phyloP scores from a whole-genome alignment of 768 basidiomycete species.

The Leccinum rimulosum region DNA sequence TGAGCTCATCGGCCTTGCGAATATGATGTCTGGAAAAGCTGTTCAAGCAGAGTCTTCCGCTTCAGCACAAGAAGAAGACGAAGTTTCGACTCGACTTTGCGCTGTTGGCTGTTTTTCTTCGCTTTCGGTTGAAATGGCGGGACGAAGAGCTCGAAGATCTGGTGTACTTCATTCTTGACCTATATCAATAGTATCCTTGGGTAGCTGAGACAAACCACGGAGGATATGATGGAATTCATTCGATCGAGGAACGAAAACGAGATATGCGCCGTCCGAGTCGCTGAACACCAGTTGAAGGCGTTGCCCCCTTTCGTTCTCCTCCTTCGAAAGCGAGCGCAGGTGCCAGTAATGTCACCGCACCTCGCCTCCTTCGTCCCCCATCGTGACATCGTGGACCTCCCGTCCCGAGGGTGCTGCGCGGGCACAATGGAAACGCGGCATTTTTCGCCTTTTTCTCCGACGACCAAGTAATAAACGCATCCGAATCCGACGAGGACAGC shows the following conservation, averaged over 20 bases:
- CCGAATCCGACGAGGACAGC: conserved; percentile 10
- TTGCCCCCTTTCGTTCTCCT: not conserved
- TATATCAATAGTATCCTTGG: conserved; percentile 74
- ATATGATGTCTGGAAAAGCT: conserved; percentile 62
- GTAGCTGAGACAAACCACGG: too few species aligned
- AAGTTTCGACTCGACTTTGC: conserved; percentile 64
- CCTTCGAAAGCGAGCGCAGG: not conserved
- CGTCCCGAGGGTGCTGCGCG: conserved; percentile 8
- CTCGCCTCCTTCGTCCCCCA: not conserved
- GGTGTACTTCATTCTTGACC: conserved; percentile 88
- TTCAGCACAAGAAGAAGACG: conserved; percentile 58
- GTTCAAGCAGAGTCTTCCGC: conserved; percentile 62
- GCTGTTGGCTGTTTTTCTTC: conserved; percentile 86
- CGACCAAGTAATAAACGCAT: conserved; percentile 16
- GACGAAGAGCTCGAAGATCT: conserved; percentile 97
- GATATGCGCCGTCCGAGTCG: too few species aligned
- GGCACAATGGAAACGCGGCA: conserved; percentile 9
- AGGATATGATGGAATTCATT: too few species aligned
- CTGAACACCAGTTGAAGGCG: too few species aligned
- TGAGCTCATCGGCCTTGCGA: conserved; percentile 53
- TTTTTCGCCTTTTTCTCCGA: conserved; percentile 20
- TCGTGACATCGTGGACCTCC: not conserved
- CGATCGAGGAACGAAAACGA: too few species aligned
- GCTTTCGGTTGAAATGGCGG: conserved; percentile 61
- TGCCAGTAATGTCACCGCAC: not conserved